Base-by-base conservation (phyloP, 805 yeast species). In the Metschnikowia proteae region DNA sequence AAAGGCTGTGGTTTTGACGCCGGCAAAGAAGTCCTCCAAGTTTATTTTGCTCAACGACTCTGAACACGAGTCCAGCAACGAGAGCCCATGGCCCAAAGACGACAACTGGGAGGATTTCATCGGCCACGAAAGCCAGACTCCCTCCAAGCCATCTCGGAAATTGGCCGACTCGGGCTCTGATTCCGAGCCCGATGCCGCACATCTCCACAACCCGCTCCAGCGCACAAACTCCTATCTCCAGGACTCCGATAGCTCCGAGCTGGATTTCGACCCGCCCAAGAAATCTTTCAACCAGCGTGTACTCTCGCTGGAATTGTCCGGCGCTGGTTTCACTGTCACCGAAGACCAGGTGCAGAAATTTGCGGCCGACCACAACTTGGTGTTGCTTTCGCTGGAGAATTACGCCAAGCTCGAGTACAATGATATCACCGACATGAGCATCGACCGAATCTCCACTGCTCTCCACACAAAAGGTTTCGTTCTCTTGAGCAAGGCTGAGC, bases 21-120 rank as follows among this genome's bases (percentile, higher is more conserved):
- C 76, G 1, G 57, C 68, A 2, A 71, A 70, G 51, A 60, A 74
- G 47, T 61, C 56, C 50, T 70, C 75, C 4, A 65, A 61, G 41
- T 64, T 62, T 47, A 49, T 67, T 33, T 55, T 71, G 9, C 50
- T 63, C 28, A 63, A 67, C 38, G 65, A 65, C 34, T 61, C 57
- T 11, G 55, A 52, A 17, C 60, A 54, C 4, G 65, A 57, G 6
- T 43, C 59, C 13, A 48, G 40, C 6, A 40, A 43, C 3, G 46
- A 31, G 17, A 40, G 50, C 27, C 23, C 47, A 4, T 57, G 60
- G 60, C 57, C 57, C 29, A 45, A 57, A 38, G 54, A 57, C 17
- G 58, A 44, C 10, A 51, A 55, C 38, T 72, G 78, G 78, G 75
- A 71, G 48, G 71, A 71, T 45, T 72, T 67, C 51, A 60, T 70